A percentile compares a stretch with the other conserved stretches of the same genome.
Evolutionary conservation across 2,329 filamentous ascomycete genomes (phyloP).

Genomic region (Pyrenochaeta sp.): DNA sequence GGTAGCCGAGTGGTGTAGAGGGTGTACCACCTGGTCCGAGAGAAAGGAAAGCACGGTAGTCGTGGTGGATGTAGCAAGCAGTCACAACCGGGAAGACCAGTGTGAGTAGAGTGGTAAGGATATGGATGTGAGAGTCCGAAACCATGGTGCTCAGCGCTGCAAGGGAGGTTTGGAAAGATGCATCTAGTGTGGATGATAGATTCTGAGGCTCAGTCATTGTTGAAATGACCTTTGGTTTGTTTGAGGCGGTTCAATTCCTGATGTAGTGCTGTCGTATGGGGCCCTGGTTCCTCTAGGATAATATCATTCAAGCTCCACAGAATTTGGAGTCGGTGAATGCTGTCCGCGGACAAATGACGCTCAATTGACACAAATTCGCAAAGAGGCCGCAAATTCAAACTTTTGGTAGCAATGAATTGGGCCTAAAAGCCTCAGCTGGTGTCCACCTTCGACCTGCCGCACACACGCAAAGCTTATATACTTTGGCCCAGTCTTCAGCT

Average conservation of each 20-base stretch:
- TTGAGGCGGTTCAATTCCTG: not conserved
- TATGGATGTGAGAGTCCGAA: conserved; percentile 15
- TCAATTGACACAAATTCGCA: too few relatives aligned
- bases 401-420: too few relatives aligned
- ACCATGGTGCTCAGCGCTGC: conserved; percentile 3
- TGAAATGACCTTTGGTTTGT: not conserved
- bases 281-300: not conserved
- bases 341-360: too few relatives aligned
- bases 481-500: not conserved
- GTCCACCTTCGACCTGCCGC: not conserved
- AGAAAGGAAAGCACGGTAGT: conserved; percentile 78
- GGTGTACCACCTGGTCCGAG: conserved; percentile 85
- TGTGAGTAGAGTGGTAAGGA: conserved; percentile 28
- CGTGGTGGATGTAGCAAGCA: conserved; percentile 64
- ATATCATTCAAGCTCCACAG: too few relatives aligned
- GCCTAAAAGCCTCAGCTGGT: too few relatives aligned
- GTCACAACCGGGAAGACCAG: conserved; percentile 37
- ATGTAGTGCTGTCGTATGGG: not conserved
- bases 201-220: not conserved
- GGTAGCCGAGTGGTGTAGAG: conserved; percentile 75
- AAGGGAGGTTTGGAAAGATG: not conserved
- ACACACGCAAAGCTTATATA: not conserved
- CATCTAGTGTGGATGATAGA: not conserved
- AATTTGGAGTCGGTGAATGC: too few relatives aligned
- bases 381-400: too few relatives aligned